A percentile compares a stretch with the other conserved stretches of the same genome.
Evolutionary conservation across 225 moss, liverwort and hornwort genomes (phyloP).

Genomic region (Marchantia polymorpha): DNA sequence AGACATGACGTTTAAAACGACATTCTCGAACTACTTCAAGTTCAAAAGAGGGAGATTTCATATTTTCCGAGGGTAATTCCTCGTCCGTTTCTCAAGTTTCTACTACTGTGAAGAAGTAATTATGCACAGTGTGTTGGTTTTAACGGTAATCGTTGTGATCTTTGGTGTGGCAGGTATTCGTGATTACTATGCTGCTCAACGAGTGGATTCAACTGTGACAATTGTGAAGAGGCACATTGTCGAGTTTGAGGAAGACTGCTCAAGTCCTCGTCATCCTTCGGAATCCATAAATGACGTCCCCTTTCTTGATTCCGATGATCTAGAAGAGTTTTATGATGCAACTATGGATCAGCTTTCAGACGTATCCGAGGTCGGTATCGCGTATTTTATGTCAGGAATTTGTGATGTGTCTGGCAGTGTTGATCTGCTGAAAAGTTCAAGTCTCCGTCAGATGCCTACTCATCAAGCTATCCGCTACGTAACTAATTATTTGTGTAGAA

Average conservation of each 20-base stretch:
- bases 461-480: not conserved
- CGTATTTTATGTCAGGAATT: not conserved
- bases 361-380: slow-evolving; percentile 51
- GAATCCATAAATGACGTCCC: slow-evolving; percentile 33
- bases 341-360: slow-evolving; percentile 65
- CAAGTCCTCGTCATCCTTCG: slow-evolving; percentile 31
- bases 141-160: no score
- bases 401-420: not conserved
- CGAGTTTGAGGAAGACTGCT: slow-evolving; percentile 46
- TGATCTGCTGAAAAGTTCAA: not conserved
- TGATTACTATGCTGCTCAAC: slow-evolving; percentile 68
- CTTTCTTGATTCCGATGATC: slow-evolving; percentile 54
- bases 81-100: not conserved
- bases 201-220: slow-evolving; percentile 61
- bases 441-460: not conserved
- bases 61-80: not conserved
- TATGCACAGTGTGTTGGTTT: not conserved
- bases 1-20: no score
- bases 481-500: not conserved
- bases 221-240: slow-evolving; percentile 59
- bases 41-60: not conserved
- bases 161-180: slow-evolving; percentile 47
- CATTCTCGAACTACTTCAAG: no score
- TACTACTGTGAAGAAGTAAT: not conserved
- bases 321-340: slow-evolving; percentile 69